A percentile compares a stretch with the other conserved stretches of the same genome.
phyloP scores from a whole-genome alignment of 352 stramenopile species.

The Phytophthora megakarya region DNA sequence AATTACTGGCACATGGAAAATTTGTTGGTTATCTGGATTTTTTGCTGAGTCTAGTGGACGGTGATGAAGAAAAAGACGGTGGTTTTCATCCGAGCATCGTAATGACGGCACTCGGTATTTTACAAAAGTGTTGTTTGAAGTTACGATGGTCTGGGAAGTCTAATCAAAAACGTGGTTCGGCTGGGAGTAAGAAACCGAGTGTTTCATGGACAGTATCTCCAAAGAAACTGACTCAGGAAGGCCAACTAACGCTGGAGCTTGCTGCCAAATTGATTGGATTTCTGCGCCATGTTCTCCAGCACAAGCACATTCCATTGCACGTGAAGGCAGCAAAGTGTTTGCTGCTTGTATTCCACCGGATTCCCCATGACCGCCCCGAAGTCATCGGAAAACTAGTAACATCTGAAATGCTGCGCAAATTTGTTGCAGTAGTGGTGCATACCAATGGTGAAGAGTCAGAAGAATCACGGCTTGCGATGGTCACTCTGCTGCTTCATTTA shows the following conservation, averaged over 20 bases:
- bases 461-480: constrained; percentile 69
- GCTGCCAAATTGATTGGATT: constrained; percentile 51
- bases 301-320: constrained; percentile 63
- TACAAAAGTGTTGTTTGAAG: constrained; percentile 78
- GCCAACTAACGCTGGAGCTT: constrained; percentile 46
- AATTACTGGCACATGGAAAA: constrained; percentile 43
- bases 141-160: constrained; percentile 55
- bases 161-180: constrained; percentile 9
- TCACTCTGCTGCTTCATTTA: constrained; percentile 66
- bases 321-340: constrained; percentile 77
- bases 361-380: constrained; percentile 35
- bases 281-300: constrained; percentile 51
- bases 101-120: constrained; percentile 60
- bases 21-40: constrained; percentile 68
- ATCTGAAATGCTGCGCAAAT: constrained; percentile 53
- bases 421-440: constrained; percentile 59
- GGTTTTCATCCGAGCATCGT: constrained; percentile 70
- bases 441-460: constrained; percentile 58
- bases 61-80: constrained; percentile 33
- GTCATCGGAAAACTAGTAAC: constrained; percentile 52
- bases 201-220: constrained; percentile 4
- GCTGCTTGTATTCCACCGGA: constrained; percentile 59
- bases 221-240: constrained; percentile 25
- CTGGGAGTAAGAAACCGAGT: constrained; percentile 9
- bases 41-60: constrained; percentile 41